Evolutionary conservation across 495 filamentous ascomycete genomes (phyloP), one percentile per base, ranked within the genome.

Genomic region (Penicillium ucsense): DNA sequence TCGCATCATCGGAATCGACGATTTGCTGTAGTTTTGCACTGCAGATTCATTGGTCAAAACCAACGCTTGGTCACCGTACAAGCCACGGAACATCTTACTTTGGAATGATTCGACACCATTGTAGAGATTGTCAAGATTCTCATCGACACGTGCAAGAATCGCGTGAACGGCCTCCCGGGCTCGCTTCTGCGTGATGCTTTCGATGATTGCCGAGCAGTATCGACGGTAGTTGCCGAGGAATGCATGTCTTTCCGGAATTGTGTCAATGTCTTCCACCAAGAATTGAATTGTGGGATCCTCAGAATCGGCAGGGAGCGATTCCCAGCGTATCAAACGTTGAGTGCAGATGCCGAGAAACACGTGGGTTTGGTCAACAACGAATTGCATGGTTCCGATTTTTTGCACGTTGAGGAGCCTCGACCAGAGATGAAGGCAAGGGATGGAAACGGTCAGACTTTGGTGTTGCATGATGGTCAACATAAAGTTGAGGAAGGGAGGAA

Each of bases 171-270:
- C 89, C 48, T 97, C 92, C 36, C 84, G 76, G 8, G 89, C 82
- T 49, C 84, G 79, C 48, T 84, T 81, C 39, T 84, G 74, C 11
- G 90, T 86, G 42, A 96, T 86, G 31, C 73, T 74, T 64, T 96
- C 89, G 41, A 97, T 85, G 4, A 95, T 79, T 32, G 83, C 81
- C 8, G 80, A 79, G 61, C 89, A 92, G 55, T 94, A 97, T 40
- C 94, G 79, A 27, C 90, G 75, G 61, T 96, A 99, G 56, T 97
- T 97, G 1, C 92, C 91, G n/a, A 97, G 76, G 61, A 99, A 99
- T 8, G 90, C 87, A 68, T 99, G 92, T 28, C 86, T 76, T 62
- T 99, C 94, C 2, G 94, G 94, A 31, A 90, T 74, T 0, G 92
- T 96, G 62, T 97, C 94, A 32, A 95, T 87, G 61, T 99, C 92